These are phyloP conservation scores for Tetrapyrgos nigripes DNA, from an alignment of 1,284 basidiomycete genomes.

Conservation along the genomic window DNA sequence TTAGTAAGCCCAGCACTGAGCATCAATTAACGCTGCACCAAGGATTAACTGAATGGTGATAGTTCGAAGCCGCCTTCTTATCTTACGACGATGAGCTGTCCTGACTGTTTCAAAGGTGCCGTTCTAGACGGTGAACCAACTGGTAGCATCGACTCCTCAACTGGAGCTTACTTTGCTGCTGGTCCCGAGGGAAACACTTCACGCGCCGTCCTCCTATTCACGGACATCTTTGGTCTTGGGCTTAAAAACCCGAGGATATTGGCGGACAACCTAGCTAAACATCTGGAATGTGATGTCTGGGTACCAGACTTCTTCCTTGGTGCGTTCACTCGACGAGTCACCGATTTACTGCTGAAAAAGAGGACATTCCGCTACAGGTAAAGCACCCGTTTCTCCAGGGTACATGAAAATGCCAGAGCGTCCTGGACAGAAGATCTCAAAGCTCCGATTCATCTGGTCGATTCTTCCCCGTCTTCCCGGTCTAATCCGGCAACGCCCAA, in stretches of 20 bases:
- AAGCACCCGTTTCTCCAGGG: neutral
- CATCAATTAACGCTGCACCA: too few relatives aligned
- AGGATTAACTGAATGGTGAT: too few relatives aligned
- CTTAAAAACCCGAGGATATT: slow-evolving; percentile 68
- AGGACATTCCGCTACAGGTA: neutral
- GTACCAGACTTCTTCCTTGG: slow-evolving; percentile 61
- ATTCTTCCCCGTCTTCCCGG: neutral
- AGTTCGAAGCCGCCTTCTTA: too few relatives aligned
- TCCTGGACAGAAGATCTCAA: neutral
- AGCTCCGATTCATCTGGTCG: neutral
- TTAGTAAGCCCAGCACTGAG: too few relatives aligned
- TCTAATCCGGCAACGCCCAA: neutral
- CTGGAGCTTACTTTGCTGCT: slow-evolving; percentile 40
- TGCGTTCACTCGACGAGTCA: slow-evolving; percentile 25
- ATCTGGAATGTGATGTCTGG: slow-evolving; percentile 65
- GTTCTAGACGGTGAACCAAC: slow-evolving; percentile 44
- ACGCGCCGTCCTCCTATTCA: slow-evolving; percentile 7
- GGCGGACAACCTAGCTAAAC: slow-evolving; percentile 62
- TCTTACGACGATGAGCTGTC: slow-evolving; percentile 42
- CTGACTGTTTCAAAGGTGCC: slow-evolving; percentile 45
- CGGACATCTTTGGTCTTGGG: slow-evolving; percentile 59
- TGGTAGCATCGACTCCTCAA: slow-evolving; percentile 34
- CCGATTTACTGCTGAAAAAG: neutral
- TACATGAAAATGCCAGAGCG: slow-evolving; percentile 18
- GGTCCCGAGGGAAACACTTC: slow-evolving; percentile 3